Base-by-base conservation (phyloP, 768 basidiomycete genomes). In the Floccularia luteovirens region DNA sequence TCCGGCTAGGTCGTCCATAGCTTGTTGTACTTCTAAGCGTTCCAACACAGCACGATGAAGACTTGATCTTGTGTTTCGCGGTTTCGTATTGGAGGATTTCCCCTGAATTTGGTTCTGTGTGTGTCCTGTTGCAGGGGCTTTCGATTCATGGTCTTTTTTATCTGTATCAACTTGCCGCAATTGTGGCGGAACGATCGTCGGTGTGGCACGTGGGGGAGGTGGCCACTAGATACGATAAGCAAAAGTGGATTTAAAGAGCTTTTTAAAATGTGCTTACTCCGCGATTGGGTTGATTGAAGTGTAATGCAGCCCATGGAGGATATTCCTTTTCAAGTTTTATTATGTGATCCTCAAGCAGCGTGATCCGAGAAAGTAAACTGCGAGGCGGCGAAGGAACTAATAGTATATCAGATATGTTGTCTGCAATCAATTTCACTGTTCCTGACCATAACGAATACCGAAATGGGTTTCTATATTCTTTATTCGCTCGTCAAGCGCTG, bases 221-320 rank as follows among this genome's bases (percentile, higher is more conserved):
- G 88, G 87, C 88, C 88, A 90, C 87, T 90, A 46, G 11, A 27
- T 14, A 39, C 21, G 35, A 33, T 28, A 7, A 39, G 21, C 16
- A 24, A 33, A 38, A 21, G 31, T 19, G n/a, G 19, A 23, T 39
- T 22, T 40, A 39, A 10, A 33, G 28, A 30, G 25, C 35, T n/a
- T 12, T 12, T 8, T 7, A 27, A 20, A 41, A 42, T n/a, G n/a
- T n/a, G 70, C 83, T 35, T 61, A 90, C 88, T 20, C 79, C 83
- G 42, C 88, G 76, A 49, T 77, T 72, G 2, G 88, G 88, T 53
- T 90, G 87, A 41, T 84, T 88, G 55, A 90, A 90, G 53, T 90
- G 87, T n/a, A 90, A 61, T 5, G 87, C 85, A 0, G 87, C 84
- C 87, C 87, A 90, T 4, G 87, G 84, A 2, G 87, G 87, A 50